Percentiles rank a stretch among this genome's conserved stretches.
These are phyloP conservation scores for Annona squamosa DNA, from an alignment of 164 flowering plant genomes.

Conservation along the genomic window DNA sequence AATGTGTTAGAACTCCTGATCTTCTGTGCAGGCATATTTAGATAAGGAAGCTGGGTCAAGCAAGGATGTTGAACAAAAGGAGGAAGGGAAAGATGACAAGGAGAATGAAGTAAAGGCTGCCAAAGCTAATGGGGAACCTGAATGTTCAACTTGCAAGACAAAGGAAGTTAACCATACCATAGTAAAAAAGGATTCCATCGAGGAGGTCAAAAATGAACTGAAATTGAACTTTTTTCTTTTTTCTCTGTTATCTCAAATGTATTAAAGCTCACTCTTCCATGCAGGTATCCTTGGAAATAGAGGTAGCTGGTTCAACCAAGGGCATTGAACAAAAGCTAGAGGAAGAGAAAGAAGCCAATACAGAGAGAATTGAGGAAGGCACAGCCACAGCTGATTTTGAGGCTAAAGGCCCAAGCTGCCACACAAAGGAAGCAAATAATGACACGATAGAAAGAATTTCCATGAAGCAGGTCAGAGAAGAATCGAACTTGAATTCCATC, in stretches of 20 bases:
- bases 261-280: too few species aligned
- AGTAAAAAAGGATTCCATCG: too few species aligned
- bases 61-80: background rate
- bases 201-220: too few species aligned
- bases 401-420: background rate
- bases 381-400: background rate
- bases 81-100: background rate
- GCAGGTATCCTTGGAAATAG: background rate
- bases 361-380: background rate
- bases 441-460: background rate
- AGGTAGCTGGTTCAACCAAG: background rate
- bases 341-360: background rate
- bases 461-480: background rate
- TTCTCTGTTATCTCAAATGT: too few species aligned
- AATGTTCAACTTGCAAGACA: background rate
- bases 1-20: background rate
- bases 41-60: conserved; percentile 1
- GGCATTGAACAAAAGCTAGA: background rate
- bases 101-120: background rate
- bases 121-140: background rate
- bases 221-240: too few species aligned
- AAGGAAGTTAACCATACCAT: background rate
- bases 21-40: conserved; percentile 6
- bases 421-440: background rate
- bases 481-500: background rate